These are phyloP conservation scores for Candida adriatica DNA, from an alignment of 805 yeast genomes.

Conservation along the genomic window DNA sequence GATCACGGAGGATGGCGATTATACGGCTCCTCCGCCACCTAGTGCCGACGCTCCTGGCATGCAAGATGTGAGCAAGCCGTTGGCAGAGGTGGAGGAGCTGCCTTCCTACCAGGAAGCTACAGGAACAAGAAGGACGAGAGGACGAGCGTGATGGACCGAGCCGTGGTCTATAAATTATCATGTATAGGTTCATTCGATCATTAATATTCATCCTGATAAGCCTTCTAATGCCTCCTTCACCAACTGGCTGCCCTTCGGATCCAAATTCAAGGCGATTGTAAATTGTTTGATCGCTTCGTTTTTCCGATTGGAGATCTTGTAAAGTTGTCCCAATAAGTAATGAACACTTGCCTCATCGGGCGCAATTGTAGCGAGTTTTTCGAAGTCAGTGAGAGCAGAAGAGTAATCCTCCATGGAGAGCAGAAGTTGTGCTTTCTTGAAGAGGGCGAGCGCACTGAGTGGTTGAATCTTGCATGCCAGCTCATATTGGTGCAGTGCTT, in stretches of 20 bases:
- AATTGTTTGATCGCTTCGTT: slow-evolving; percentile 77
- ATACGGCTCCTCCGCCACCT: slow-evolving; percentile 1
- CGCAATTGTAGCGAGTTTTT: slow-evolving; percentile 62
- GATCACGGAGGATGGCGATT: slow-evolving; percentile 1
- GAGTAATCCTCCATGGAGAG: slow-evolving; percentile 65
- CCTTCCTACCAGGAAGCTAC: slow-evolving; percentile 8
- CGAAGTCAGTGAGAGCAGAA: slow-evolving; percentile 70
- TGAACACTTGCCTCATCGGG: slow-evolving; percentile 96
- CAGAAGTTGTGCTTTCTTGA: slow-evolving; percentile 79
- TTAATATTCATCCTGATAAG: slow-evolving; percentile 6
- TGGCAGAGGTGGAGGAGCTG: slow-evolving; percentile 2
- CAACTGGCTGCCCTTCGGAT: slow-evolving; percentile 85
- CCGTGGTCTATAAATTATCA: background rate
- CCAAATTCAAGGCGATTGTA: slow-evolving; percentile 83
- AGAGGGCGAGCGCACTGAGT: slow-evolving; percentile 74
- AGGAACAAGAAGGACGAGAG: slow-evolving; percentile 1
- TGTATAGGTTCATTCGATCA: background rate
- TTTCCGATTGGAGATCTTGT: slow-evolving; percentile 67
- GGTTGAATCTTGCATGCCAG: slow-evolving; percentile 84
- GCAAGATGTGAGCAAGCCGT: background rate
- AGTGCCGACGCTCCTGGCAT: background rate
- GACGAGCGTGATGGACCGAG: background rate
- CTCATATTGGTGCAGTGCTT: slow-evolving; percentile 77
- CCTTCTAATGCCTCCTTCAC: slow-evolving; percentile 78
- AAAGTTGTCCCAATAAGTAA: slow-evolving; percentile 79